Percentiles rank a stretch among this genome's conserved stretches.
These are phyloP conservation scores for Sphagnum fallax DNA, from an alignment of 228 moss, liverwort and hornwort species.

Conservation along the genomic window DNA sequence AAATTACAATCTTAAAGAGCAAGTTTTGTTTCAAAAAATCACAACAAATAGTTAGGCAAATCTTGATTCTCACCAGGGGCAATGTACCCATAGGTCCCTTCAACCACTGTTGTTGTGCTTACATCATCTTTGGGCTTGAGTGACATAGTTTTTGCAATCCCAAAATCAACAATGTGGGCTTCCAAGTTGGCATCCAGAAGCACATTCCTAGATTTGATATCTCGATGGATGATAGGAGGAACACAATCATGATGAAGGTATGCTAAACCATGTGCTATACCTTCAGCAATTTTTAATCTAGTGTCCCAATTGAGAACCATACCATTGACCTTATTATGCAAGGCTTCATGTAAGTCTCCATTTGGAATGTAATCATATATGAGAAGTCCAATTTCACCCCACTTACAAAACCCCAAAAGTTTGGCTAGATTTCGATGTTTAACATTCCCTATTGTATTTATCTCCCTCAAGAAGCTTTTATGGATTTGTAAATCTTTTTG, in stretches of 20 bases:
- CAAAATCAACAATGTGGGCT: constrained; percentile 32
- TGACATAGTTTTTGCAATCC: constrained; percentile 23
- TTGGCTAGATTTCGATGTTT: constrained; percentile 30
- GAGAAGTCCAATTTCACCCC: constrained; percentile 8
- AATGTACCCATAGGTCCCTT: constrained; percentile 35
- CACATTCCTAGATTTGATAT: constrained; percentile 27
- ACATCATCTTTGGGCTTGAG: not conserved
- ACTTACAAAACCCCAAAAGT: constrained; percentile 22
- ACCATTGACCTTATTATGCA: not conserved
- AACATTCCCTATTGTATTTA: constrained; percentile 16
- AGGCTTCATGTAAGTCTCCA: not conserved
- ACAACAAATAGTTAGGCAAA: not conserved
- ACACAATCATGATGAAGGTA: constrained; percentile 28
- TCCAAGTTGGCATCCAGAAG: constrained; percentile 20
- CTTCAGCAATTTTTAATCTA: constrained; percentile 20
- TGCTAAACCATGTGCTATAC: constrained; percentile 26
- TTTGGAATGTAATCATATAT: constrained; percentile 18
- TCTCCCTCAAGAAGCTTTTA: constrained; percentile 13
- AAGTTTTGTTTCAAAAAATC: not conserved
- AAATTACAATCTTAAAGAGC: not conserved
- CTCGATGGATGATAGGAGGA: constrained; percentile 32
- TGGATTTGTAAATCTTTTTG: constrained; percentile 6
- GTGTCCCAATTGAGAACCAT: constrained; percentile 12
- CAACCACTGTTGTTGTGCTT: constrained; percentile 9
- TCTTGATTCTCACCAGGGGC: constrained; percentile 20